Base-by-base conservation (phyloP, 2,329 filamentous ascomycete species). In the Fusarium irregulare region DNA sequence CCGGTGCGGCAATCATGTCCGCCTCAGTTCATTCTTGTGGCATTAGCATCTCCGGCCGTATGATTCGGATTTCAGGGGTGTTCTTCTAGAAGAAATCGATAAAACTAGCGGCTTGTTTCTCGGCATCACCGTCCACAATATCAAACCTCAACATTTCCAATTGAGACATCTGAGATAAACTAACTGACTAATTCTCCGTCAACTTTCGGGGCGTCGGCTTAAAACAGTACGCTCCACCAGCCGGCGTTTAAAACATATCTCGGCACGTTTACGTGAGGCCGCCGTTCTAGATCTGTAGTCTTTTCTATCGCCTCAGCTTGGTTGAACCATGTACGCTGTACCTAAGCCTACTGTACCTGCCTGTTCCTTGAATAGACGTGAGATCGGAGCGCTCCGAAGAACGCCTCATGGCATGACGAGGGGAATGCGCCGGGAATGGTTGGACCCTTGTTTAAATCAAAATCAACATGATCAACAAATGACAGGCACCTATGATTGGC, bases 351-450 rank as follows among this genome's bases (percentile, higher is more conserved):
- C 34, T 2, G 18, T 37, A 12, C 27, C 8, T 25, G 7, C 21
- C 48, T 50, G 48, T 25, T 37, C 48, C n/a, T 30, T 46, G 13
- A 23, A 50, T 14, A 8, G 20, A n/a, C 49, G 58, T 23, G 53
- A 60, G 34, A 49, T 62, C 68, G 68, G 64, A 45, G 68, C 56
- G 32, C 64, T 59, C 68, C 64, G 68, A 50, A 37, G 42, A 58
- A 56, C 32, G 27, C 42, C 60, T 66, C 42, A 54, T 71, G 56
- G 45, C 45, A 60, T 69, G 63, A 66, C 12, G 16, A 37, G 37
- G 49, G 56, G 41, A 62, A 66, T 61, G n/a, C 37, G 42, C 50
- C 60, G 48, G 49, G 44, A 49, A 51, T 54, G 30, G 32, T 37
- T 57, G 27, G 49, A 41, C 56, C 45, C 47, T 57, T 67, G 40